Evolutionary conservation across 2,329 filamentous ascomycete genomes (phyloP), one percentile per base, ranked within the genome.

Genomic region (Penicillium sp.): DNA sequence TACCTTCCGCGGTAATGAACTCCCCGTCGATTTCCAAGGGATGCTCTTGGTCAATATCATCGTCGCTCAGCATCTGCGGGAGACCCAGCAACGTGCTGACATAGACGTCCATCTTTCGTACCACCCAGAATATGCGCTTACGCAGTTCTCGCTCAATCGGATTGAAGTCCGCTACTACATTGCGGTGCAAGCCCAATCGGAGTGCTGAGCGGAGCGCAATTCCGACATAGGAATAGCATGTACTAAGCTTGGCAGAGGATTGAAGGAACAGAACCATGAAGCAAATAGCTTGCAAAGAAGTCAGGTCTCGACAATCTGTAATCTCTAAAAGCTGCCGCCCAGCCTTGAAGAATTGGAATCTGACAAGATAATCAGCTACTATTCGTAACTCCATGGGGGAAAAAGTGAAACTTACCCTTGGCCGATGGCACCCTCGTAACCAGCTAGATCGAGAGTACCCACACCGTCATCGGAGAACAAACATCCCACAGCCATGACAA

Each of bases 181-280:
- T 85, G 52, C 91, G 87, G 71, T 95, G 91, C 26, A 93, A 78
- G 8, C 91, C 91, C 76, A 93, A 87, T 27, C 90, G 85, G 33
- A 93, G 75, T n/a, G 89, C 86, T 7, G 89, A 88, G 50, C 90
- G 85, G 49, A 93, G 78, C 2, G 89, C 90, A 65, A 93, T 89
- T 7, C 90, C 90, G 48, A 93, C 83, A 65, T 91, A 92, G 0
- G 89, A 86, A 72, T 93, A 93, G 70, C 90, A 93, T 10, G 87
- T 89, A 69, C 87, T 90, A 29, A 93, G 77, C 69, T 91, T 91
- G 10, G 90, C 89, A 2, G 91, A 90, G 2, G 88, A 86, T 68
- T 95, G 91, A 1, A 93, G 80, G 69, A 93, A 95, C 3, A 93
- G 78, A 49, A 92, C 89, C 83, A 92, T 90, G 70, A 91, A 92